phyloP scores from a whole-genome alignment of 176 grass and related monocot genomes.

The Carex cristatella region DNA sequence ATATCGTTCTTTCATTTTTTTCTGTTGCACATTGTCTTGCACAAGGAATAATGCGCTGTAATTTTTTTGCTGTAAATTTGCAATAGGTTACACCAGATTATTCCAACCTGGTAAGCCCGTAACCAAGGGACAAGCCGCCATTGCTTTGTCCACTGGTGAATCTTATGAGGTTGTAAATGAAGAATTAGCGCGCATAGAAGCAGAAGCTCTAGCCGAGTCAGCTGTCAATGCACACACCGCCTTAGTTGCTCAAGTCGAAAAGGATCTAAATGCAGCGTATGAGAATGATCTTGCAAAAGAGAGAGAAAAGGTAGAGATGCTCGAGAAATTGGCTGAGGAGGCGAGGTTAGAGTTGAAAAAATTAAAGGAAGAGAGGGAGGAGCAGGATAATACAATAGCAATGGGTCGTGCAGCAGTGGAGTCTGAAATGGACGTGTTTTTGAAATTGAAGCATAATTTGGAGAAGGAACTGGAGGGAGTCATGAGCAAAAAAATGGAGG shows the following conservation, averaged over 20 bases:
- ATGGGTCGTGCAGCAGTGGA: constrained; percentile 68
- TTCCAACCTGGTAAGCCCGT: constrained; percentile 95
- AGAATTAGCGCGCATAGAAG: constrained; percentile 85
- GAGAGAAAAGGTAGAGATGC: constrained; percentile 62
- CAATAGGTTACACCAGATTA: constrained; percentile 81
- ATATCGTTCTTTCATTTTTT: constrained; percentile 4
- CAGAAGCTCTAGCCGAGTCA: constrained; percentile 82
- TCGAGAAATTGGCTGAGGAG: constrained; percentile 75
- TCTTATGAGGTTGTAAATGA: constrained; percentile 65
- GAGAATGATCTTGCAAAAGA: constrained; percentile 65
- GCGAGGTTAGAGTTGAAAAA: constrained; percentile 58
- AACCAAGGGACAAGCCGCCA: constrained; percentile 84
- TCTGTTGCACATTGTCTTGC: not conserved
- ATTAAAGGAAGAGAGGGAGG: constrained; percentile 64
- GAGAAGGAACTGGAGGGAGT: constrained; percentile 81
- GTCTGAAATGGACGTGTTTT: constrained; percentile 86
- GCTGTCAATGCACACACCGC: constrained; percentile 83
- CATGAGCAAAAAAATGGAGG: constrained; percentile 78
- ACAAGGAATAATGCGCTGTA: constrained; percentile 9
- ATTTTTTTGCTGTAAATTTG: not conserved
- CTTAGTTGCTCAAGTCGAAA: constrained; percentile 79
- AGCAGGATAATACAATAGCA: constrained; percentile 63
- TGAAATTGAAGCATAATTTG: constrained; percentile 64
- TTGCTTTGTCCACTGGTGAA: constrained; percentile 85
- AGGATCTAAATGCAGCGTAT: constrained; percentile 72